A percentile compares a stretch with the other conserved stretches of the same genome.
Evolutionary conservation across 306 rosid species (phyloP).

Genomic region (Dryas alaskensis): DNA sequence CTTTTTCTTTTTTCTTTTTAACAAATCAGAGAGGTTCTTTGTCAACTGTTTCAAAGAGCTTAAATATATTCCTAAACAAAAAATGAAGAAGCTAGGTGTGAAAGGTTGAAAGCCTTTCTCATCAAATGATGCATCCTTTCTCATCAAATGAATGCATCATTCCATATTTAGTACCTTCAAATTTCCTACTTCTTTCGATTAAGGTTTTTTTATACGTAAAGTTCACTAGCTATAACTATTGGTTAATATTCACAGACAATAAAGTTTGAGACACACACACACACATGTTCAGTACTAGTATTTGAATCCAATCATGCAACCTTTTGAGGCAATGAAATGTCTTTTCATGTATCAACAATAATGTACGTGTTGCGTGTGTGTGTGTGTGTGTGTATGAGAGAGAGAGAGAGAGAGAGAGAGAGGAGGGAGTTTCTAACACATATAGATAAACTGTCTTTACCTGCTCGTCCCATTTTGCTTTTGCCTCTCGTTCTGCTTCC

Average conservation of each 20-base stretch:
- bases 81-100: neutral
- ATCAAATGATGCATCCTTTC: neutral
- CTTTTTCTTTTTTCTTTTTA: neutral
- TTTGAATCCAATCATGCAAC: neutral
- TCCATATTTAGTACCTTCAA: neutral
- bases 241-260: neutral
- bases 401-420: neutral
- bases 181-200: neutral
- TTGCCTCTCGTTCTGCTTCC: constrained; percentile 70
- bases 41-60: neutral
- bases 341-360: neutral
- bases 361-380: neutral
- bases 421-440: neutral
- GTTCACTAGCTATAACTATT: neutral
- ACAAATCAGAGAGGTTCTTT: neutral
- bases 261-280: neutral
- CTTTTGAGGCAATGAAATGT: neutral
- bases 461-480: constrained; percentile 89
- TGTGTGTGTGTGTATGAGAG: neutral
- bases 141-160: neutral
- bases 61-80: neutral
- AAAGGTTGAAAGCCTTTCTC: too few species aligned
- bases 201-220: neutral
- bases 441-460: constrained; percentile 33
- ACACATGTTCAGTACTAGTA: neutral